A percentile compares a stretch with the other conserved stretches of the same genome.
These are phyloP conservation scores for Cenococcum geophilum DNA, from an alignment of 495 filamentous ascomycete species.

Conservation along the genomic window DNA sequence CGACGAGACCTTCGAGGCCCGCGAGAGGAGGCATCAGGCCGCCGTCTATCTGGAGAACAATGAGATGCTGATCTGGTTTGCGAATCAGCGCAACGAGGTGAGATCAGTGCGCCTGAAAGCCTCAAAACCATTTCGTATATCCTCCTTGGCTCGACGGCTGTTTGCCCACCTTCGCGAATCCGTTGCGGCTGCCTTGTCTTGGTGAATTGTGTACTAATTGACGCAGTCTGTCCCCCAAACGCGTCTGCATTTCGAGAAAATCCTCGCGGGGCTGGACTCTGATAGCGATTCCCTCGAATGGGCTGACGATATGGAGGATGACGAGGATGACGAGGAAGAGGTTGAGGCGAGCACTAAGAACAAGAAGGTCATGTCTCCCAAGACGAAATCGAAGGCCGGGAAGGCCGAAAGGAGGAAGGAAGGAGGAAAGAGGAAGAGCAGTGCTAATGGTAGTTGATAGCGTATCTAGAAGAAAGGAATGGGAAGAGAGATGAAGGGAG, in stretches of 20 bases:
- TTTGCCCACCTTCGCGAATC: too few species aligned
- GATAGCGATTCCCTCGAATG: conserved; percentile 11
- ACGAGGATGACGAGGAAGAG: conserved; percentile 11
- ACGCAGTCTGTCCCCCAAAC: conserved; percentile 38
- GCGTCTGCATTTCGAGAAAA: conserved; percentile 31
- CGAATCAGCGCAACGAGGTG: conserved; percentile 29
- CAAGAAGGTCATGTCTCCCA: not conserved
- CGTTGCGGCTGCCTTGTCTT: too few species aligned
- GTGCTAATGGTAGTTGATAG: conserved; percentile 1
- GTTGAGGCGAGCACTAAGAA: not conserved
- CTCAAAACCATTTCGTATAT: too few species aligned
- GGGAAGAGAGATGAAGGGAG: too few species aligned
- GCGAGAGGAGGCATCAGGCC: conserved; percentile 23
- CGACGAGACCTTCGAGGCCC: conserved; percentile 25
- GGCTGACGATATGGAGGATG: not conserved
- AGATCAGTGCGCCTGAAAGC: not conserved
- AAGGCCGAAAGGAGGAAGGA: conserved; percentile 8
- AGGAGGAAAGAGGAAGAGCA: conserved; percentile 4
- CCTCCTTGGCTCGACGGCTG: too few species aligned
- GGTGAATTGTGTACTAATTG: too few species aligned
- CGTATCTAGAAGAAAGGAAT: not conserved
- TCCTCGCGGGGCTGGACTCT: conserved; percentile 29
- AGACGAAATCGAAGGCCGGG: not conserved
- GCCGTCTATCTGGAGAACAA: conserved; percentile 26
- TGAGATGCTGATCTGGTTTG: conserved; percentile 33